Evolutionary conservation across 176 grass and related monocot species (phyloP).

Genomic region (Typha latifolia): DNA sequence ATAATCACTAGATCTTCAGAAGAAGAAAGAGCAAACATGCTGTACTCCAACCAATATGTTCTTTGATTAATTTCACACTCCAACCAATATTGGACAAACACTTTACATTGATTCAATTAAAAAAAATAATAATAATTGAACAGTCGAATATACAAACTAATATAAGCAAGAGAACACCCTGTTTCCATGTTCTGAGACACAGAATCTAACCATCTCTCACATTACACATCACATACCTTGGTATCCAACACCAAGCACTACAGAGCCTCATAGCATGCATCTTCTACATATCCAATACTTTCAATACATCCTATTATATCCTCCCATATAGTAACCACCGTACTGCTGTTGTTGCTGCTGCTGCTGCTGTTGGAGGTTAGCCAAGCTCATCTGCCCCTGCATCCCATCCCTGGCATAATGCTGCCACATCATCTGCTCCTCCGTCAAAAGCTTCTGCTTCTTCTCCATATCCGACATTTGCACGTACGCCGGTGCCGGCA

Average conservation of each 20-base stretch:
- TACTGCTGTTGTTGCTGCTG: constrained; percentile 14
- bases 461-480: constrained; percentile 83
- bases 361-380: constrained; percentile 36
- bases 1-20: no score
- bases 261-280: not conserved
- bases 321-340: not conserved
- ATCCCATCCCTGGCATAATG: constrained; percentile 50
- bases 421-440: constrained; percentile 58
- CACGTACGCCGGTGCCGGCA: constrained; percentile 63
- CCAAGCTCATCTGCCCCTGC: constrained; percentile 27
- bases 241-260: not conserved
- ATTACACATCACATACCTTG: not conserved
- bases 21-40: no score
- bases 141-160: not conserved
- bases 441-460: constrained; percentile 44
- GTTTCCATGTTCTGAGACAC: no score
- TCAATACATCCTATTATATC: constrained; percentile 3
- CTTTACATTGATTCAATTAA: not conserved
- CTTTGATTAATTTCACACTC: no score
- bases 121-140: constrained; percentile 1
- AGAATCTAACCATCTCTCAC: not conserved
- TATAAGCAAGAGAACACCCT: not conserved
- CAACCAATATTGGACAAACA: no score
- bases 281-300: not conserved
- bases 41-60: no score